Evolutionary conservation across 371 early-diverging fungal genomes (phyloP).

Genomic region (Saksenaea vasiformis): DNA sequence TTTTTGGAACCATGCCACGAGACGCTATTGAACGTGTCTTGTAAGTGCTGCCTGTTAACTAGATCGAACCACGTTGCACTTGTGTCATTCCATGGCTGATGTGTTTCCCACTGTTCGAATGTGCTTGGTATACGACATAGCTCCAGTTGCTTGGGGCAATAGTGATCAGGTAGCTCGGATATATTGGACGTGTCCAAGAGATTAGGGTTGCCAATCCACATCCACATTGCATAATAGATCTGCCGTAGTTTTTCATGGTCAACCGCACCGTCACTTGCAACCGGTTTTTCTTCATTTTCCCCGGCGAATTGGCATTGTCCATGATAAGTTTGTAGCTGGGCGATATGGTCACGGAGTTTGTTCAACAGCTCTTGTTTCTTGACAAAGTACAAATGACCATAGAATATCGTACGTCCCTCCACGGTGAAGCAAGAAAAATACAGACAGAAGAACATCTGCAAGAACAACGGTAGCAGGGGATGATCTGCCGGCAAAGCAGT

Average conservation of each 20-base stretch:
- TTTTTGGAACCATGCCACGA: slow-evolving; percentile 41
- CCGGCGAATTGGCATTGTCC: slow-evolving; percentile 32
- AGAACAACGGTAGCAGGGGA: slow-evolving; percentile 53
- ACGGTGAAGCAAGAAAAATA: slow-evolving; percentile 50
- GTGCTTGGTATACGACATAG: slow-evolving; percentile 28
- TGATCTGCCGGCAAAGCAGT: slow-evolving; percentile 52
- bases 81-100: slow-evolving; percentile 31
- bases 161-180: slow-evolving; percentile 42
- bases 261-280: slow-evolving; percentile 3
- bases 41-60: slow-evolving; percentile 23
- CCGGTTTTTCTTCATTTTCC: slow-evolving; percentile 21
- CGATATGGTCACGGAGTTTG: slow-evolving; percentile 51
- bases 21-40: slow-evolving; percentile 23
- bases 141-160: slow-evolving; percentile 32
- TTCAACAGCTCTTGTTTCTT: slow-evolving; percentile 47
- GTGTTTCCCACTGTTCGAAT: slow-evolving; percentile 19
- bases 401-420: slow-evolving; percentile 31
- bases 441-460: slow-evolving; percentile 69
- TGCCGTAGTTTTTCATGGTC: slow-evolving; percentile 41
- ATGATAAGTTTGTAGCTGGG: slow-evolving; percentile 44
- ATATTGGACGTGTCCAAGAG: slow-evolving; percentile 37
- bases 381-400: slow-evolving; percentile 55
- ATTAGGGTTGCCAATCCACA: slow-evolving; percentile 63
- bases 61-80: slow-evolving; percentile 46
- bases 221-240: slow-evolving; percentile 59